These are phyloP conservation scores for Tetrahymena malaccensis DNA, from an alignment of 73 alveolate species.

Conservation along the genomic window DNA sequence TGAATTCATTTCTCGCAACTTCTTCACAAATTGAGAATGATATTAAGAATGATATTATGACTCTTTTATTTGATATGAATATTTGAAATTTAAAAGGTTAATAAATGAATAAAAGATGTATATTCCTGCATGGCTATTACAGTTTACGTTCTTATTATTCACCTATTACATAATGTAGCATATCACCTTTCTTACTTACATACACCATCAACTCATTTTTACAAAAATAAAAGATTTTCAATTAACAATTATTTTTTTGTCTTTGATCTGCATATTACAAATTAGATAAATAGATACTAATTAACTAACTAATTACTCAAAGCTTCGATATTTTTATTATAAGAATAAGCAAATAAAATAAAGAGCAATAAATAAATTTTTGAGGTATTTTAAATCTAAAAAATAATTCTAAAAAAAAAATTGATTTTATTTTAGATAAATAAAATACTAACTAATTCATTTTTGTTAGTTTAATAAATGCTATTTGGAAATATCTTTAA, in stretches of 20 bases:
- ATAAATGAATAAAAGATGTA: not conserved
- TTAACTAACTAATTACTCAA: not conserved
- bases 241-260: not conserved
- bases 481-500: no score
- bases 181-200: not conserved
- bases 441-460: no score
- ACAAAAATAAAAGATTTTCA: not conserved
- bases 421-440: no score
- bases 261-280: not conserved
- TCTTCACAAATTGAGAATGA: slow-evolving; percentile 16
- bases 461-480: no score
- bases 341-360: not conserved
- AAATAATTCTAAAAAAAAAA: no score
- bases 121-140: not conserved
- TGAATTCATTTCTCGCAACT: slow-evolving; percentile 47
- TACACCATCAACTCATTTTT: not conserved
- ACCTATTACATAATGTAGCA: not conserved
- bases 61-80: not conserved
- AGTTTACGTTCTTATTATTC: not conserved
- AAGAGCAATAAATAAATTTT: no score
- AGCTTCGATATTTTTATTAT: not conserved
- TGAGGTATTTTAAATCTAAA: not conserved
- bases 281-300: not conserved
- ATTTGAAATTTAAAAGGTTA: not conserved
- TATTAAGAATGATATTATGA: not conserved